Base-by-base conservation (phyloP, 768 basidiomycete genomes). In the Cystobasidium tubakii region DNA sequence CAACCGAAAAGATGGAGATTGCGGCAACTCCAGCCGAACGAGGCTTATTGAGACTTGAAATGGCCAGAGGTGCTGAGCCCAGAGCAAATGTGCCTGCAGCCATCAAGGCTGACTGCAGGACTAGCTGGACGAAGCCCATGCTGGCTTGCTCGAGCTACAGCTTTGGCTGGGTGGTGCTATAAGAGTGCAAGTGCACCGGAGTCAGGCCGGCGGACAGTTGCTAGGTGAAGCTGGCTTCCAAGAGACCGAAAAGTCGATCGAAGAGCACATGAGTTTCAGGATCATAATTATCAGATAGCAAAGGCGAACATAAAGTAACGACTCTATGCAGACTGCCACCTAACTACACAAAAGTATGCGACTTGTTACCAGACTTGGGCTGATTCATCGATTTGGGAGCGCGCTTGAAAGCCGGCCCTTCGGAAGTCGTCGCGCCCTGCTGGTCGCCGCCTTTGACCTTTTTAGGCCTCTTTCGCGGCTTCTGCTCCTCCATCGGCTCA, bases 331-430 rank as follows among this genome's bases (percentile, higher is more conserved):
- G 46, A n/a, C 23, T 19, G 15, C 21, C 25, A 29, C 15, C 17
- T 33, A 25, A 36, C 50, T 60, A 33, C 31, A 44, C 36, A 43
- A 71, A 71, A 1, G 69, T 71, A 31, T 71, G 55, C 19, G 54
- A 33, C 27, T 62, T 71, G 55, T 71, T 71, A 3, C 69, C 69
- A 10, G 50, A 17, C 55, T 71, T 71, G n/a, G 69, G 69, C 55
- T 55, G 54, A 17, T 55, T 57, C 69, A 71, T 71, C 13, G 54
- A 36, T 31, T 71, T 71, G 1, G 69, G 69, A 3, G 69, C 27
- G 7, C 25, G 29, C 55, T 71, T 71, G 55, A 71, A 71, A 27
- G 25, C 31, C 55, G 46, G 66, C 4, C 66, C 66, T 43, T 25
- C 27, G 36, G 42, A 23, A 50, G 6, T 19, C 7, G 29, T n/a